Evolutionary conservation across 75 land plant genomes (phyloP).

Genomic region (Pseudotsuga menziesii): DNA sequence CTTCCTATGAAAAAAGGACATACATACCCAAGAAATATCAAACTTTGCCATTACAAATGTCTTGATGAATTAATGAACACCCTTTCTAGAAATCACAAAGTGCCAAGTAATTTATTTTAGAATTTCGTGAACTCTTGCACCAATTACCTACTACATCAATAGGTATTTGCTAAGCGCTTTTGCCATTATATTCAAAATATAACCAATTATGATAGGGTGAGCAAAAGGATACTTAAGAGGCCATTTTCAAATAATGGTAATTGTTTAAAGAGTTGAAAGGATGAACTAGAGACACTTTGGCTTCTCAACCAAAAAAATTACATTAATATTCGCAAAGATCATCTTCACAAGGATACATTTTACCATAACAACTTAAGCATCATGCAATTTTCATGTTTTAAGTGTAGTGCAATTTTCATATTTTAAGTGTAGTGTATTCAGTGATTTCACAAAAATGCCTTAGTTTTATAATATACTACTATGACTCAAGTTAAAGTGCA

Average conservation of each 20-base stretch:
- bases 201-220: neutral
- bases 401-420: neutral
- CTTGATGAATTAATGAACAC: no score
- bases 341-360: neutral
- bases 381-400: no score
- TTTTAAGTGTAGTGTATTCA: neutral
- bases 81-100: no score
- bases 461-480: neutral
- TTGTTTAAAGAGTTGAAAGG: neutral
- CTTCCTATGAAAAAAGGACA: no score
- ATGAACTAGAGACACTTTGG: neutral
- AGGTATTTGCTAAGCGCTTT: no score
- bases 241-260: neutral
- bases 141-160: no score
- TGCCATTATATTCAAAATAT: neutral
- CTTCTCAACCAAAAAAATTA: neutral
- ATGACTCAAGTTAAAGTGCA: neutral
- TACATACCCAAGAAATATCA: no score
- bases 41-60: no score
- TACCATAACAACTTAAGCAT: neutral
- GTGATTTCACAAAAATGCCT: neutral
- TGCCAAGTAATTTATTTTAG: no score
- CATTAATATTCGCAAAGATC: neutral
- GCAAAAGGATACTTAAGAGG: neutral
- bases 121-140: no score